Evolutionary conservation across 257 asterid species (phyloP).

Genomic region (Solanum bulbocastanum): DNA sequence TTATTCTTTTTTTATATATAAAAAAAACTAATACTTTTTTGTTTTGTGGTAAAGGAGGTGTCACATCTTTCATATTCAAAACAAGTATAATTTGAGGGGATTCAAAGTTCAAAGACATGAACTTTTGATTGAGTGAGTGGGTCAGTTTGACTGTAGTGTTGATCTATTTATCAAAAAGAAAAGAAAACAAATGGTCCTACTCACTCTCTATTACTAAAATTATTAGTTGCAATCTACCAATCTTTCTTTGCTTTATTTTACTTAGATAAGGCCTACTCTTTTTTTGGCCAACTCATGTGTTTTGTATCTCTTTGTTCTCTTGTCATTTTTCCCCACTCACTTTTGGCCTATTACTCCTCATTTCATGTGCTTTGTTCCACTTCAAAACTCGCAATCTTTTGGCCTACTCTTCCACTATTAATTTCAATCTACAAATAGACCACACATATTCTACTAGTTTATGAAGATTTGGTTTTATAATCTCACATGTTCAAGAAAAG

Average conservation of each 20-base stretch:
- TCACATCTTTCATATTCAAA: not conserved
- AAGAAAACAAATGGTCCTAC: not conserved
- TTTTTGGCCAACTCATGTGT: conserved; percentile 1
- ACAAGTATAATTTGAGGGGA: not conserved
- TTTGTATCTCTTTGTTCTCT: conserved; percentile 5
- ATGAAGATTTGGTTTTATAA: not conserved
- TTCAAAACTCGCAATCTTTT: not conserved
- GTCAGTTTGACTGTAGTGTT: conserved; percentile 11
- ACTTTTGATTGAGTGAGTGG: not conserved
- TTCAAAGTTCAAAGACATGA: conserved; percentile 7
- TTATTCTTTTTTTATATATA: not conserved
- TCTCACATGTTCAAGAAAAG: not conserved
- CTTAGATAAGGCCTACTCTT: conserved; percentile 7
- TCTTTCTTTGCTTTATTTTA: not conserved
- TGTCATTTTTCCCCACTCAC: not conserved
- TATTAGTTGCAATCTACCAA: not conserved
- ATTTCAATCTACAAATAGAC: not conserved
- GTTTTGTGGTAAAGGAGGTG: not conserved
- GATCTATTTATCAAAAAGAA: not conserved
- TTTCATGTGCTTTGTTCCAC: not conserved
- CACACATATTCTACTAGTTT: not conserved
- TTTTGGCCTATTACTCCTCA: not conserved
- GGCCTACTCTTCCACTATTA: not conserved
- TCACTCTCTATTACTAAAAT: not conserved
- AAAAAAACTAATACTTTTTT: not conserved